A percentile compares a stretch with the other conserved stretches of the same genome.
Conservation (phyloP, 768 basidiomycete genomes). For the Mycena polygramma region DNA sequence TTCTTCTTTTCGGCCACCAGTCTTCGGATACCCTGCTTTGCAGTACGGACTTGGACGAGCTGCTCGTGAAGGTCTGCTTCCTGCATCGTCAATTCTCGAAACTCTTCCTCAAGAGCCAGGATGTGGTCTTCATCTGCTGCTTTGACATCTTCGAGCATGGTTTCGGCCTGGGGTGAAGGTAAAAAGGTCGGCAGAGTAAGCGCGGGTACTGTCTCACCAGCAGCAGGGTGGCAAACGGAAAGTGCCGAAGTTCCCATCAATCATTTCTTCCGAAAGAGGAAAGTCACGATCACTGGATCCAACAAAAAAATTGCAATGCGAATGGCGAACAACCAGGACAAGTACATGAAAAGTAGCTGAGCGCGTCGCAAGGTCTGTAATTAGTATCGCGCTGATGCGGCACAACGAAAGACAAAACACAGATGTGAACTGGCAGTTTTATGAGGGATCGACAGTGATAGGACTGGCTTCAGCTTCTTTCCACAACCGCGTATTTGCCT, state of each 20-base stretch:
- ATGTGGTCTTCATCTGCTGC: conserved; percentile 17
- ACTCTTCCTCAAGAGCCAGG: conserved; percentile 17
- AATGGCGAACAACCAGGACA: no score
- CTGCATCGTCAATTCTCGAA: conserved; percentile 18
- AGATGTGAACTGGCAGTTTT: neutral
- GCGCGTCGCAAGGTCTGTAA: no score
- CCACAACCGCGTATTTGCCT: conserved; percentile 28
- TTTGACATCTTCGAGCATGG: conserved; percentile 15
- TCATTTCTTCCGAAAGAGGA: no score
- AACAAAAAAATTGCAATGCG: no score
- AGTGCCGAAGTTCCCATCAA: no score
- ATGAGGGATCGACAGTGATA: conserved; percentile 27
- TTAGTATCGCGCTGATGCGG: no score
- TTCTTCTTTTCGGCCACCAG: conserved; percentile 26
- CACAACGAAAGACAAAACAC: neutral
- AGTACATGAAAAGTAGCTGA: no score
- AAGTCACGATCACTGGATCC: no score
- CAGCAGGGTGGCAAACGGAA: no score
- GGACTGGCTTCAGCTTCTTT: conserved; percentile 32
- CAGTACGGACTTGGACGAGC: conserved; percentile 15
- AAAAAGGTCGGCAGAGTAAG: no score
- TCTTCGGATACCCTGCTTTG: conserved; percentile 19
- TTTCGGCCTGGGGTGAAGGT: neutral
- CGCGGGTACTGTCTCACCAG: no score
- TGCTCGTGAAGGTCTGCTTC: conserved; percentile 11